These are phyloP conservation scores for Casuarina equisetifolia DNA, from an alignment of 306 rosid genomes.

Conservation along the genomic window DNA sequence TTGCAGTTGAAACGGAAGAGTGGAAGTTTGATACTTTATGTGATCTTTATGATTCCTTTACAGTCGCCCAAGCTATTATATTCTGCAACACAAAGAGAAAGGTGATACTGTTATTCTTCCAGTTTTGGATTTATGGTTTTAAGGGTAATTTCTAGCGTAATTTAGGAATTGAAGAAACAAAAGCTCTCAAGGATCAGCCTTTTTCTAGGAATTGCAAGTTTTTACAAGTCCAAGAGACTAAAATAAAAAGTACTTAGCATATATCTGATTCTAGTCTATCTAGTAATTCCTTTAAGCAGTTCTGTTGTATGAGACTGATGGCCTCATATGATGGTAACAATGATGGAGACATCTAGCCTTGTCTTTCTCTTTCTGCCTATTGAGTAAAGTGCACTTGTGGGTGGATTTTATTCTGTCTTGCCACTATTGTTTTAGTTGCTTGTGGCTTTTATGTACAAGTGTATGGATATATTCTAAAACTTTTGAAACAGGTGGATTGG, in stretches of 20 bases:
- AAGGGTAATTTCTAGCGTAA: neutral
- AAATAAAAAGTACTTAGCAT: neutral
- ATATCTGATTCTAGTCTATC: neutral
- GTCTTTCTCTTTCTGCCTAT: neutral
- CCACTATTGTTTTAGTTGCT: conserved; percentile 1
- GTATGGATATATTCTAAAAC: neutral
- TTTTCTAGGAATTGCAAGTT: neutral
- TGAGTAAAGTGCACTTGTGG: neutral
- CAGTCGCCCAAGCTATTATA: conserved; percentile 95
- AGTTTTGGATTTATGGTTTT: neutral
- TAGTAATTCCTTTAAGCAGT: neutral
- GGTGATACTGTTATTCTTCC: conserved; percentile 42
- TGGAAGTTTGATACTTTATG: conserved; percentile 97
- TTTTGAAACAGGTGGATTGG: conserved; percentile 83
- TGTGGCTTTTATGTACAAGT: neutral
- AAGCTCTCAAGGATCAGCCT: neutral
- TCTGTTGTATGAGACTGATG: neutral
- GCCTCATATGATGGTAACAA: neutral
- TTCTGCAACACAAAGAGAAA: conserved; percentile 96
- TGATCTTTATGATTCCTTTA: conserved; percentile 98
- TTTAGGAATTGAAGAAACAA: neutral
- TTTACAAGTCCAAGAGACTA: neutral
- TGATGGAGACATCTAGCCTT: neutral
- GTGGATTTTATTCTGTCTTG: neutral
- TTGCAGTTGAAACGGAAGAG: conserved; percentile 94